Evolutionary conservation across 2,329 filamentous ascomycete species (phyloP).

Genomic region (Colletotrichum sp.): DNA sequence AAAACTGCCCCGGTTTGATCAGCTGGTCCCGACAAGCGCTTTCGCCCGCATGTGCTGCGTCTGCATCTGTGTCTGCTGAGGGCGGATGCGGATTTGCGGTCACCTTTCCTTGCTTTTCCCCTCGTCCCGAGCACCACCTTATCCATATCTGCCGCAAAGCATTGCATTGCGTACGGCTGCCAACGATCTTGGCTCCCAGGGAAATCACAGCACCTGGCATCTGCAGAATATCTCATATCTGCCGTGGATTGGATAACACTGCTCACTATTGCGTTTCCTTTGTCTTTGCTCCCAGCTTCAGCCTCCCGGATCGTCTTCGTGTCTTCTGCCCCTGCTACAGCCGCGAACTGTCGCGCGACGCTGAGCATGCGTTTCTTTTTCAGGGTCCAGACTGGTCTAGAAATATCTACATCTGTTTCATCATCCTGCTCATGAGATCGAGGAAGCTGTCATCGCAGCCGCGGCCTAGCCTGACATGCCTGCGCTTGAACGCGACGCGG

Average conservation of each 20-base stretch:
- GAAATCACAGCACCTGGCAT: background rate
- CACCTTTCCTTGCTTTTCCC: background rate
- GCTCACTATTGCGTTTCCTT: background rate
- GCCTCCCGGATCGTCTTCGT: background rate
- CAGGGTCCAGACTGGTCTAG: background rate
- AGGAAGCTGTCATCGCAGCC: background rate
- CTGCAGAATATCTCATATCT: background rate
- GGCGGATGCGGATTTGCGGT: background rate
- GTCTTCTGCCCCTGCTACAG: background rate
- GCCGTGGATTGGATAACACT: background rate
- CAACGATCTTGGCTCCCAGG: background rate
- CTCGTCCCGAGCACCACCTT: background rate
- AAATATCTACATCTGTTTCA: background rate
- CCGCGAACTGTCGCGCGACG: background rate
- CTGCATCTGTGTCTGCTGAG: no score
- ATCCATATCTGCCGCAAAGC: background rate
- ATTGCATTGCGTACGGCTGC: background rate
- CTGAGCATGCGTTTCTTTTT: background rate
- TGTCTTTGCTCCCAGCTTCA: background rate
- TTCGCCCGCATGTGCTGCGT: background rate
- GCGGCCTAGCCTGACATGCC: background rate
- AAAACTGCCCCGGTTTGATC: background rate
- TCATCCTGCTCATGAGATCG: background rate
- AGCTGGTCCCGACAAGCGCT: background rate
- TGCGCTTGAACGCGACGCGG: background rate